phyloP scores from a whole-genome alignment of 108 stramenopile species.

The Discostella stelligeroides region DNA sequence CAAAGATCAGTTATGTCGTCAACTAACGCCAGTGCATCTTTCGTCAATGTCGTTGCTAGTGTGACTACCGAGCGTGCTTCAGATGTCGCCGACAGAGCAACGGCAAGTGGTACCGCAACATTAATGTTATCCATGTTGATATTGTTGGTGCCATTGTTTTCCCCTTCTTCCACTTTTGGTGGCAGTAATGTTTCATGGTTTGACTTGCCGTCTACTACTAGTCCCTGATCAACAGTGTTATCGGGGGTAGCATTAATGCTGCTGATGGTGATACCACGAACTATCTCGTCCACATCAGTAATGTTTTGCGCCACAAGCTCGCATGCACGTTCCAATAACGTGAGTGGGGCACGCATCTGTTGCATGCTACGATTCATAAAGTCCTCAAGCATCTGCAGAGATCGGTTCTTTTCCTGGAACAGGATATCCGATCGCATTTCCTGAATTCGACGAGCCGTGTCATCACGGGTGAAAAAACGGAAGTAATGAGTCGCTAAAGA shows the following conservation, averaged over 20 bases:
- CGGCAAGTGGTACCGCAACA: constrained; percentile 21
- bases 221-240: too few relatives aligned
- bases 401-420: constrained; percentile 48
- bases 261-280: constrained; percentile 12
- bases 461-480: constrained; percentile 63
- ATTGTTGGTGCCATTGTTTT: neutral
- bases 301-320: constrained; percentile 42
- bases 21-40: constrained; percentile 43
- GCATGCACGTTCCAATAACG: constrained; percentile 46
- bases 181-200: too few relatives aligned
- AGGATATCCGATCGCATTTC: constrained; percentile 45
- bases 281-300: constrained; percentile 44
- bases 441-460: constrained; percentile 50
- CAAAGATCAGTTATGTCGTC: constrained; percentile 52
- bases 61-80: constrained; percentile 40
- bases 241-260: too few relatives aligned
- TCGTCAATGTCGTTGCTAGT: constrained; percentile 31
- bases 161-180: neutral
- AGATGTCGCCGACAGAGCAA: constrained; percentile 31
- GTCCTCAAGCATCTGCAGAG: constrained; percentile 34
- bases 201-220: too few relatives aligned
- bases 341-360: constrained; percentile 50
- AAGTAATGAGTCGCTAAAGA: constrained; percentile 19
- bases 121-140: neutral
- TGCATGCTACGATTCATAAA: constrained; percentile 59